Conservation (phyloP, 768 basidiomycete genomes). For the Kockovaella imperatae region DNA sequence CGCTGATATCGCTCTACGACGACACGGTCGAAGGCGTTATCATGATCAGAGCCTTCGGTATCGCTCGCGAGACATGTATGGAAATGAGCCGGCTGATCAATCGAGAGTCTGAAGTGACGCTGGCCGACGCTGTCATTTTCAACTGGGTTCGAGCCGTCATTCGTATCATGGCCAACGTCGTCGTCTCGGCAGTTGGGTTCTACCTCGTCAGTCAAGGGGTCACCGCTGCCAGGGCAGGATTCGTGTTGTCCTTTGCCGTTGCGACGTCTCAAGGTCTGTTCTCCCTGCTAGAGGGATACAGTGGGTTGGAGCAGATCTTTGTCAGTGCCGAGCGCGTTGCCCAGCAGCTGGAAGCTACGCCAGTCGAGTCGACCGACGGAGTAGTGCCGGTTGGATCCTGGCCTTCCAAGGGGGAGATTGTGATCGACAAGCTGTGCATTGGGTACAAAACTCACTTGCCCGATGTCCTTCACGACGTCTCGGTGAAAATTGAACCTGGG, state of each 20-base stretch:
- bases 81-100: constrained; percentile 20
- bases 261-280: constrained; percentile 25
- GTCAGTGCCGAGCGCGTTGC: constrained; percentile 41
- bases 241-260: constrained; percentile 35
- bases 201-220: constrained; percentile 24
- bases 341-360: constrained; percentile 27
- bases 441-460: constrained; percentile 38
- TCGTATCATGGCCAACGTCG: constrained; percentile 15
- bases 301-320: constrained; percentile 35
- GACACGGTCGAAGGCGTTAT: constrained; percentile 33
- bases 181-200: constrained; percentile 31
- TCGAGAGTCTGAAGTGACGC: constrained; percentile 18
- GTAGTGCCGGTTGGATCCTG: constrained; percentile 19
- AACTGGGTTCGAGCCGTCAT: constrained; percentile 29
- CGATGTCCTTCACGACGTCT: constrained; percentile 35
- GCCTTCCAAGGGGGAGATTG: constrained; percentile 32
- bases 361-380: constrained; percentile 12
- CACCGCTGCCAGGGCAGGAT: constrained; percentile 30
- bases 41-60: constrained; percentile 34
- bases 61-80: neutral
- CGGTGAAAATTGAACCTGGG: constrained; percentile 30
- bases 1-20: constrained; percentile 31
- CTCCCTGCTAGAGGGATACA: constrained; percentile 26
- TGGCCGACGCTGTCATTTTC: constrained; percentile 27
- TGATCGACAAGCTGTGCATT: constrained; percentile 21